phyloP scores from a whole-genome alignment of 768 basidiomycete genomes.

The Russula vinacea region DNA sequence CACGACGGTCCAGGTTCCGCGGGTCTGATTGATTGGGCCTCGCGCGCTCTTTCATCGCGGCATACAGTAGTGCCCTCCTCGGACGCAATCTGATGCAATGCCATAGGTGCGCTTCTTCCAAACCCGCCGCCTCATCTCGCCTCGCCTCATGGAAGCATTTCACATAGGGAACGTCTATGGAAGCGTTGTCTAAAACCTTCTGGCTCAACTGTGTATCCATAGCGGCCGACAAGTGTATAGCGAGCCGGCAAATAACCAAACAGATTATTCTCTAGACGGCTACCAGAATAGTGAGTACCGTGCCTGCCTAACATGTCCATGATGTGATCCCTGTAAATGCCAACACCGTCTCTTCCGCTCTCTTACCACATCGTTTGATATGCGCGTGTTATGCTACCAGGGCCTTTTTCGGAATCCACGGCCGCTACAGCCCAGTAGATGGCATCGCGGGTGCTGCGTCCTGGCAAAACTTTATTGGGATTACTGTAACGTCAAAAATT shows the following conservation, averaged over 20 bases:
- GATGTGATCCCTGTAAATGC: not conserved
- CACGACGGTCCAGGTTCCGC: no score
- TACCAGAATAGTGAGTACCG: not conserved
- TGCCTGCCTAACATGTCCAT: not conserved
- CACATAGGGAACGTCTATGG: not conserved
- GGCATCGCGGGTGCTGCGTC: no score
- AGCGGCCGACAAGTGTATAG: not conserved
- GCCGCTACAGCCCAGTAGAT: not conserved
- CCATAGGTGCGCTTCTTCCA: not conserved
- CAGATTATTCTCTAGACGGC: not conserved
- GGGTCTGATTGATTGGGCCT: no score
- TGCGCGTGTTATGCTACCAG: not conserved
- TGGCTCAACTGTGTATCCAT: not conserved
- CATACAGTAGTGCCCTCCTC: constrained; percentile 10
- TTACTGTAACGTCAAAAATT: not conserved
- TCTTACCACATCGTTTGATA: not conserved
- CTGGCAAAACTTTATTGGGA: not conserved
- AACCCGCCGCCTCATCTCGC: constrained; percentile 5
- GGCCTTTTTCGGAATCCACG: not conserved
- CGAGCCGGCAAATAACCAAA: no score
- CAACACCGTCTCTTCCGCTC: not conserved
- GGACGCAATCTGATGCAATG: not conserved
- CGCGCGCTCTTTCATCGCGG: no score
- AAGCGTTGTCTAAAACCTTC: not conserved
- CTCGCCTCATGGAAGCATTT: constrained; percentile 16